Evolutionary conservation across 176 grass and related monocot species (phyloP).

Genomic region (Phoenix roebelenii): DNA sequence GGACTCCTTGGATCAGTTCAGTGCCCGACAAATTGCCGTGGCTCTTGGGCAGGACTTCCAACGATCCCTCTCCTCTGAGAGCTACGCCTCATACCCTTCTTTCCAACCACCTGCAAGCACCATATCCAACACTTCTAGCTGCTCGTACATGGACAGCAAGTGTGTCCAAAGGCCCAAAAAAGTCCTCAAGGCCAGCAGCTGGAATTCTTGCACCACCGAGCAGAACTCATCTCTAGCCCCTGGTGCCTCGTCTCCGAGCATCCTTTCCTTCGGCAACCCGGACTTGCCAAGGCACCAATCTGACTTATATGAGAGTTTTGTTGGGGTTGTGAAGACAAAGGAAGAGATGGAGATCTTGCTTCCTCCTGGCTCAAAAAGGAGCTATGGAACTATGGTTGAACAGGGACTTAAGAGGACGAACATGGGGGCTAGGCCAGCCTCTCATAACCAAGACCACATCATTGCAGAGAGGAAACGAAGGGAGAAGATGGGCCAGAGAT

Average conservation of each 20-base stretch:
- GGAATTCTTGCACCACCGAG: conserved; percentile 17
- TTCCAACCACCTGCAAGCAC: not conserved
- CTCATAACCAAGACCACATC: conserved; percentile 7
- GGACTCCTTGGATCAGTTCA: conserved; percentile 3
- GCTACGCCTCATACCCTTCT: conserved; percentile 2
- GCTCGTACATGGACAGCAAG: too few relatives aligned
- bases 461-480: too few relatives aligned
- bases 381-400: not conserved
- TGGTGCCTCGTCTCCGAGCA: not conserved
- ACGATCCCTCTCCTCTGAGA: conserved; percentile 13
- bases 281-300: not conserved
- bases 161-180: conserved; percentile 6
- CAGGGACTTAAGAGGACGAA: not conserved
- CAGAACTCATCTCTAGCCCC: not conserved
- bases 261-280: conserved; percentile 19
- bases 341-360: conserved; percentile 6
- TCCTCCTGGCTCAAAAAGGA: conserved; percentile 1
- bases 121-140: too few relatives aligned
- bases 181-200: conserved; percentile 18
- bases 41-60: conserved; percentile 1
- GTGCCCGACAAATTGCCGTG: not conserved
- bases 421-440: not conserved
- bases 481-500: too few relatives aligned
- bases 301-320: not conserved
- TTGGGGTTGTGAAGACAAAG: conserved; percentile 8